Base-by-base conservation (phyloP, 2,329 filamentous ascomycete species). In the Curvularia eragrostidis region DNA sequence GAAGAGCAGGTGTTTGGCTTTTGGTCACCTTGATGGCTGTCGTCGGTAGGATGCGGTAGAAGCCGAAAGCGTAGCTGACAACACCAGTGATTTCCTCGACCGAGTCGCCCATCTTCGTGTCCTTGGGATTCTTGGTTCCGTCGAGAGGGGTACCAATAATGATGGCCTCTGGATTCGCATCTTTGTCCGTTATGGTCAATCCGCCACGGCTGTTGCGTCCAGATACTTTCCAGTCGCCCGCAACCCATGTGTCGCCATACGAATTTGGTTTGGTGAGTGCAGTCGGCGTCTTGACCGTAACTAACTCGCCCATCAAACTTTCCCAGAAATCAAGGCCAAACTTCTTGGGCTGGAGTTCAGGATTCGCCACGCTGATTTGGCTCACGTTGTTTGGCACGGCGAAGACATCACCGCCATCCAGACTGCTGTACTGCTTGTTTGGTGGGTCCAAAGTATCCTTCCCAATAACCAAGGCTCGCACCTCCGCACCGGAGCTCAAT, bases 261-360 rank as follows among this genome's bases (percentile, higher is more conserved):
- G 74, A 78, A 70, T 87, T 91, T 1, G 89, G 85, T 54, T 84
- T 84, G 49, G 82, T 80, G 44, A 90, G 75, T 42, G 85, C 86
- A 12, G 78, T 81, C 1, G 86, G 84, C 44, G 77, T 81, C 63
- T 80, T 81, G 46, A 91, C 77, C 0, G 85, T 89, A 13, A 91
- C 88, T 7, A 90, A 79, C 74, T 91, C 87, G 26, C 88, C 89
- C 52, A 79, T 81, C 56, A 91, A 75, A 61, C 84, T 87, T 81
- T 91, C 87, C 89, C 89, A 91, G 70, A 91, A 91, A 72, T 91
- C 89, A 28, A 91, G 78, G 2, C 89, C 89, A 67, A 87, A 91
- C 41, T 79, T 76, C 21, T 78, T 76, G 1, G 88, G 88, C 59
- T 88, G 73, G 38, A 91, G 80, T 13, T 78, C 77, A 0, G 88